Conservation (phyloP, 2,329 filamentous ascomycete species). For the Lasiodiplodia citricola region DNA sequence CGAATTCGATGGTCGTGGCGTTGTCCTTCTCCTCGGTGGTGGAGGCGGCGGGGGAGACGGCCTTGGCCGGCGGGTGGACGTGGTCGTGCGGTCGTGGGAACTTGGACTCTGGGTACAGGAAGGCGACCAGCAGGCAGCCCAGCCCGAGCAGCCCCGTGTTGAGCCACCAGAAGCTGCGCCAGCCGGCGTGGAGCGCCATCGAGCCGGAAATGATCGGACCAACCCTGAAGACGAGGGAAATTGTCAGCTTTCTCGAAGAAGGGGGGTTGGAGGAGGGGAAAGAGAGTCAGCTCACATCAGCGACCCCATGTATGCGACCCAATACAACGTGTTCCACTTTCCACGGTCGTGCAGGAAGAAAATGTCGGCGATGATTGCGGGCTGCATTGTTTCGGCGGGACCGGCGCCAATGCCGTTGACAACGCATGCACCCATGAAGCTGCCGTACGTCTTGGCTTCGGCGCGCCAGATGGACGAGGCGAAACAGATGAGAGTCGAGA, state of each 20-base stretch:
- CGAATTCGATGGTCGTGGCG: slow-evolving; percentile 28
- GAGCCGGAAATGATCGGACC: slow-evolving; percentile 64
- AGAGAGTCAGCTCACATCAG: slow-evolving; percentile 55
- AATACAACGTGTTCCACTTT: slow-evolving; percentile 67
- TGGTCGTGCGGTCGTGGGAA: slow-evolving; percentile 56
- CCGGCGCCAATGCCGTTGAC: slow-evolving; percentile 68
- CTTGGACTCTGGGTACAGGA: slow-evolving; percentile 68
- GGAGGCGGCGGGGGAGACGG: slow-evolving; percentile 25
- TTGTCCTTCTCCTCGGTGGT: slow-evolving; percentile 34
- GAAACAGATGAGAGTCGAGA: slow-evolving; percentile 59
- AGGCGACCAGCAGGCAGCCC: slow-evolving; percentile 58
- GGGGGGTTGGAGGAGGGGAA: not conserved
- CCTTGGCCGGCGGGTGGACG: slow-evolving; percentile 27
- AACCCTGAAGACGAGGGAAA: slow-evolving; percentile 36
- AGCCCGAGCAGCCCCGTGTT: slow-evolving; percentile 62
- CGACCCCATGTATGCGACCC: slow-evolving; percentile 66
- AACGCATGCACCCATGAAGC: slow-evolving; percentile 68
- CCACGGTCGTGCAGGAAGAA: slow-evolving; percentile 70
- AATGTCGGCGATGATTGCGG: slow-evolving; percentile 67
- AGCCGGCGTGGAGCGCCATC: slow-evolving; percentile 65
- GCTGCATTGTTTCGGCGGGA: slow-evolving; percentile 66
- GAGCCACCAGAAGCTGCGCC: slow-evolving; percentile 70
- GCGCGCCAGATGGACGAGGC: slow-evolving; percentile 64
- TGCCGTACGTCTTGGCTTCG: slow-evolving; percentile 61
- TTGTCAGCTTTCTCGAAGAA: not conserved